A percentile compares a stretch with the other conserved stretches of the same genome.
phyloP scores from a whole-genome alignment of 495 filamentous ascomycete species.

The Baudoinia panamericana region DNA sequence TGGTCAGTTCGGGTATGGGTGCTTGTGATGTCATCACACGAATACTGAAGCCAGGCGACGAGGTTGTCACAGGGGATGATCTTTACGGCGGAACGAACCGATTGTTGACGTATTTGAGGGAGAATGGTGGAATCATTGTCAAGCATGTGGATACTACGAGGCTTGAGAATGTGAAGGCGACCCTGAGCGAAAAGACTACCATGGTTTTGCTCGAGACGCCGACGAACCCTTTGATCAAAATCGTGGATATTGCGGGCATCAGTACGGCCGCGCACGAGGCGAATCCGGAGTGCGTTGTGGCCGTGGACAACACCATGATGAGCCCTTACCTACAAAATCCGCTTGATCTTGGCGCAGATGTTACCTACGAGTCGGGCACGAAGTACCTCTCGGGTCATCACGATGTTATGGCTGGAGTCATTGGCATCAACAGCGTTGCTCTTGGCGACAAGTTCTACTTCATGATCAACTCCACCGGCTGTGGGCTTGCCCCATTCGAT shows the following conservation, averaged over 20 bases:
- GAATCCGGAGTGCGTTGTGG: conserved; percentile 70
- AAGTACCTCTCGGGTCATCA: conserved; percentile 98
- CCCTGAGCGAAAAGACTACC: conserved; percentile 64
- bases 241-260: conserved; percentile 77
- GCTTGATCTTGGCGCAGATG: conserved; percentile 83
- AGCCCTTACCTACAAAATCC: conserved; percentile 86
- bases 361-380: conserved; percentile 93
- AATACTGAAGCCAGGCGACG: conserved; percentile 81
- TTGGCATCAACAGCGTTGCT: conserved; percentile 68
- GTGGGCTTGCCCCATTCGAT: conserved; percentile 86
- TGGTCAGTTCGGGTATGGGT: conserved; percentile 92
- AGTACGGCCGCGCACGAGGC: conserved; percentile 59
- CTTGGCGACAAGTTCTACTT: conserved; percentile 87
- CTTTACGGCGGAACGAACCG: conserved; percentile 93
- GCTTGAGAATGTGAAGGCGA: conserved; percentile 50
- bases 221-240: conserved; percentile 96
- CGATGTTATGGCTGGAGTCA: conserved; percentile 95
- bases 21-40: conserved; percentile 95
- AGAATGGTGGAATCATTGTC: conserved; percentile 74
- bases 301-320: conserved; percentile 98
- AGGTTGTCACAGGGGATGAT: conserved; percentile 93
- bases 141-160: conserved; percentile 92
- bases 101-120: conserved; percentile 77
- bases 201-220: conserved; percentile 96
- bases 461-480: conserved; percentile 90